phyloP scores from a whole-genome alignment of 129 eudicot species.

The Smallanthus sonchifolius region DNA sequence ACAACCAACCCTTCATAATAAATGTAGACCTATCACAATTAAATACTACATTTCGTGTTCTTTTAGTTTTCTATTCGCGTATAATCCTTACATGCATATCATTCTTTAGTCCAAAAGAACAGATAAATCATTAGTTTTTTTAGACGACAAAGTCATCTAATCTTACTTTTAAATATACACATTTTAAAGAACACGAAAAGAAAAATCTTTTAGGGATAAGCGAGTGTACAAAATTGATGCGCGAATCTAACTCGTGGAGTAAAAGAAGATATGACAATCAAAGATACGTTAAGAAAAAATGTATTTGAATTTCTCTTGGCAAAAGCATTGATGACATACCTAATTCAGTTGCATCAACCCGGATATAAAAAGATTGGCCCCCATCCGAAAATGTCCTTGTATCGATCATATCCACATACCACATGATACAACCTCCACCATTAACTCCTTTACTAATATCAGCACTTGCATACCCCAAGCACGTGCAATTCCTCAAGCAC shows the following conservation, averaged over 20 bases:
- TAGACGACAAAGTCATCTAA: no score
- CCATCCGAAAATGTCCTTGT: background rate
- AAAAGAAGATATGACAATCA: no score
- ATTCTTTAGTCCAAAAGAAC: background rate
- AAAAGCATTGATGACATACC: conserved; percentile 28
- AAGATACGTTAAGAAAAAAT: no score
- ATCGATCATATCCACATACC: conserved; percentile 5
- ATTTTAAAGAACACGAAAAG: no score
- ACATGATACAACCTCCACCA: conserved; percentile 5
- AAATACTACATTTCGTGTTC: conserved; percentile 18
- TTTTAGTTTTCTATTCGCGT: background rate
- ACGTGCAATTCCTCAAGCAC: conserved; percentile 55
- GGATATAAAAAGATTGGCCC: conserved; percentile 32
- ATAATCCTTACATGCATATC: background rate
- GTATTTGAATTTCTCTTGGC: no score
- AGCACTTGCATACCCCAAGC: conserved; percentile 42
- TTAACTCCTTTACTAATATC: background rate
- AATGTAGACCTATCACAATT: conserved; percentile 3
- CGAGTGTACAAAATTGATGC: no score
- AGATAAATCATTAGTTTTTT: no score
- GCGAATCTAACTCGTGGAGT: no score
- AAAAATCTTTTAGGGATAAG: no score
- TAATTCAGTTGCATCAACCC: conserved; percentile 48
- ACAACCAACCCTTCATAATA: background rate
- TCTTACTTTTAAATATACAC: no score